A percentile compares a stretch with the other conserved stretches of the same genome.
Evolutionary conservation across 495 filamentous ascomycete species (phyloP).

Genomic region (Hypoxylon fragiforme): DNA sequence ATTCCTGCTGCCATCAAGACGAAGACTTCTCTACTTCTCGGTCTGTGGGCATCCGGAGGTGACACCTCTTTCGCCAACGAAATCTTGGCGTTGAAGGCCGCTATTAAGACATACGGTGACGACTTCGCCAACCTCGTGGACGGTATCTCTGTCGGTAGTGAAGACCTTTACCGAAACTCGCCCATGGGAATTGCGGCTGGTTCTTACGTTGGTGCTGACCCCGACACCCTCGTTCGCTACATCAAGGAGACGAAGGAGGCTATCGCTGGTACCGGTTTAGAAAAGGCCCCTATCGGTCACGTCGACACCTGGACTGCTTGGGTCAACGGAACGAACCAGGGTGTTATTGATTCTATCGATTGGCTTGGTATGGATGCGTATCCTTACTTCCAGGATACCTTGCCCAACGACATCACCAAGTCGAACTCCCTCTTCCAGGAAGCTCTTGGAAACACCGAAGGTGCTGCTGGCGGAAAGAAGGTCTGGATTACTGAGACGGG

Average conservation of each 20-base stretch:
- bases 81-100: slow-evolving; percentile 64
- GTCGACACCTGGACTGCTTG: slow-evolving; percentile 93
- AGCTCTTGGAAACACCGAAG: slow-evolving; percentile 60
- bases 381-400: slow-evolving; percentile 73
- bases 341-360: slow-evolving; percentile 70
- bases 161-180: slow-evolving; percentile 85
- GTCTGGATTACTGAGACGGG: slow-evolving; percentile 94
- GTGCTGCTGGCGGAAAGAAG: slow-evolving; percentile 63
- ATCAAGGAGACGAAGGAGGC: slow-evolving; percentile 64
- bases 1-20: slow-evolving; percentile 80
- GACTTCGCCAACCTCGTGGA: slow-evolving; percentile 65
- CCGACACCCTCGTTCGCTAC: slow-evolving; percentile 62
- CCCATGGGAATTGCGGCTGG: slow-evolving; percentile 50
- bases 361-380: slow-evolving; percentile 79
- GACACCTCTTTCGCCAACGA: slow-evolving; percentile 66
- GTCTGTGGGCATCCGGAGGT: slow-evolving; percentile 76
- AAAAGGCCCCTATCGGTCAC: slow-evolving; percentile 68
- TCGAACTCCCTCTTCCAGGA: slow-evolving; percentile 65
- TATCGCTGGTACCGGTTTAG: slow-evolving; percentile 61
- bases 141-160: slow-evolving; percentile 88
- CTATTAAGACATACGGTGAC: slow-evolving; percentile 65
- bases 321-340: slow-evolving; percentile 71
- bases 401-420: slow-evolving; percentile 65
- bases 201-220: slow-evolving; percentile 55
- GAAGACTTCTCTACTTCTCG: slow-evolving; percentile 72